Evolutionary conservation across 805 yeast genomes (phyloP).

Genomic region (Metschnikowia borealis): DNA sequence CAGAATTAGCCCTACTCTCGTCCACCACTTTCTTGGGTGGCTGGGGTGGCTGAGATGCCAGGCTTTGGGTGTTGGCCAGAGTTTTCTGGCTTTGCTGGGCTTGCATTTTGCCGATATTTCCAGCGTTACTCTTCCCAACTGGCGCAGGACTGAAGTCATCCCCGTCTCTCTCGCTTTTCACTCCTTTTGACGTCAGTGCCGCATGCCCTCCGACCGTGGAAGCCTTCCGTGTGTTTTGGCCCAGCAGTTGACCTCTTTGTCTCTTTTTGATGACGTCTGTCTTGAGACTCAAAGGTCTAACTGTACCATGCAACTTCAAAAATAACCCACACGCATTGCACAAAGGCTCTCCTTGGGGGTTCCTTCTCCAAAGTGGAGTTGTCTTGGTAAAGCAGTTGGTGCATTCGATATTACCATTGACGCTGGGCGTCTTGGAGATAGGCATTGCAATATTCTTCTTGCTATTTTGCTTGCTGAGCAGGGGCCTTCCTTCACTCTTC

Average conservation of each 20-base stretch:
- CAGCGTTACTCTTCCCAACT: slow-evolving; percentile 16
- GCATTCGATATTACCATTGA: slow-evolving; percentile 40
- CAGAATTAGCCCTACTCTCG: neutral
- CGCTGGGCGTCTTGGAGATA: neutral
- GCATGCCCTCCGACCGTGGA: slow-evolving; percentile 3
- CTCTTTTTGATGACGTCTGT: slow-evolving; percentile 92
- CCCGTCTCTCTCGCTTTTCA: slow-evolving; percentile 34
- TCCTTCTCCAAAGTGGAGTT: slow-evolving; percentile 93
- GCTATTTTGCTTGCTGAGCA: slow-evolving; percentile 6
- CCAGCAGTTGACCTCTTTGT: slow-evolving; percentile 48
- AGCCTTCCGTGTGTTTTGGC: slow-evolving; percentile 8
- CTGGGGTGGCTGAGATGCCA: neutral
- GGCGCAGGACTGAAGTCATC: slow-evolving; percentile 50
- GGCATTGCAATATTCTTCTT: neutral
- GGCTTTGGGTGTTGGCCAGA: neutral
- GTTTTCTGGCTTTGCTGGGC: neutral
- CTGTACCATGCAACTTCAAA: slow-evolving; percentile 88
- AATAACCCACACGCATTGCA: slow-evolving; percentile 65
- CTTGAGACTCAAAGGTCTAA: slow-evolving; percentile 83
- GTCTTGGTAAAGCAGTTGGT: slow-evolving; percentile 89
- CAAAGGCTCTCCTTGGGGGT: slow-evolving; percentile 85
- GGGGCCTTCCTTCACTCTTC: neutral
- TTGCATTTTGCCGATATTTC: neutral
- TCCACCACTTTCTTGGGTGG: slow-evolving; percentile 1
- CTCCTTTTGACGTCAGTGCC: neutral